Percentiles rank a stretch among this genome's conserved stretches.
These are phyloP conservation scores for Pseudotsuga menziesii DNA, from an alignment of 75 land plant species.

Conservation along the genomic window DNA sequence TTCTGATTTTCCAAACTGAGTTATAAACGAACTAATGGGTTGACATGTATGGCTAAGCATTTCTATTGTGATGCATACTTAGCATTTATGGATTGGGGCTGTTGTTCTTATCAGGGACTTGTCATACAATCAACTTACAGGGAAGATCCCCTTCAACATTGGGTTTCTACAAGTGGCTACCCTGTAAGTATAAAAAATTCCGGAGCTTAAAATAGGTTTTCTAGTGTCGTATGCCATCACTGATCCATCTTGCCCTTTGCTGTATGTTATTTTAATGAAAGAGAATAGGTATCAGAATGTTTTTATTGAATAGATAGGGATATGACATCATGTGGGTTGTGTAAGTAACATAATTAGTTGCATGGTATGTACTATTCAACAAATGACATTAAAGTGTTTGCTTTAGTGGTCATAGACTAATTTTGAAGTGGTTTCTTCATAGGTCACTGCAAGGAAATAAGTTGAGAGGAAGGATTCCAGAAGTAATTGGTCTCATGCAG, in stretches of 20 bases:
- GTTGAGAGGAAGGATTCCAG: slow-evolving; percentile 76
- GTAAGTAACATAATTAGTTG: too few relatives aligned
- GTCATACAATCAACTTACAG: slow-evolving; percentile 73
- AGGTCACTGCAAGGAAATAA: slow-evolving; percentile 84
- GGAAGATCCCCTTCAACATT: slow-evolving; percentile 93
- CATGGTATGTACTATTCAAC: too few relatives aligned
- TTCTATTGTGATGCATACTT: not conserved
- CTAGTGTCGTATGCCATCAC: not conserved
- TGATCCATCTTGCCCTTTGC: too few relatives aligned
- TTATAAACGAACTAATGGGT: not conserved
- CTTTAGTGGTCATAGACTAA: not conserved
- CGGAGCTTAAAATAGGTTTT: not conserved
- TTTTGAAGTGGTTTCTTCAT: not conserved
- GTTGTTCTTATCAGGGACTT: slow-evolving; percentile 54
- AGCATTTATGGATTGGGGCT: not conserved
- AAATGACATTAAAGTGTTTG: too few relatives aligned
- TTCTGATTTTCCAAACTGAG: not conserved
- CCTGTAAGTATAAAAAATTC: slow-evolving; percentile 43
- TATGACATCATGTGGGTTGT: not conserved
- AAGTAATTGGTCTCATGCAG: slow-evolving; percentile 97
- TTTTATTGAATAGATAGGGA: not conserved
- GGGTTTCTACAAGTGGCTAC: slow-evolving; percentile 95
- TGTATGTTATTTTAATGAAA: not conserved
- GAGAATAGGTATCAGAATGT: not conserved
- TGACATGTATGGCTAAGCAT: not conserved